Evolutionary conservation across 495 filamentous ascomycete species (phyloP).

Genomic region (Neurospora sublineolata): DNA sequence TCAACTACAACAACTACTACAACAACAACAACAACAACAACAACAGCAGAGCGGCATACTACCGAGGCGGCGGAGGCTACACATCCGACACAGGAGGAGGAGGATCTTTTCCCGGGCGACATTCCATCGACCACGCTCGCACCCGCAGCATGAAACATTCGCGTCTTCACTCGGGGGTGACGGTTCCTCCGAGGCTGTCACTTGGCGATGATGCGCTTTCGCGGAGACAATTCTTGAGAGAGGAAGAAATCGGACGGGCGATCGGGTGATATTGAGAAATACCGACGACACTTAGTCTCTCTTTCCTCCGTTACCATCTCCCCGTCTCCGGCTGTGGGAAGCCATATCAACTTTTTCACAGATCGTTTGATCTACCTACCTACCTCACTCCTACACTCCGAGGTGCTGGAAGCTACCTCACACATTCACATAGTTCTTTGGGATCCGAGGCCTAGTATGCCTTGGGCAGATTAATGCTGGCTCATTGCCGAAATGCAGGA

Average conservation of each 20-base stretch:
- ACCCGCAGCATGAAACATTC: conserved; percentile 10
- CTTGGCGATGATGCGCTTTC: conserved; percentile 27
- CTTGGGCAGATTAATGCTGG: neutral
- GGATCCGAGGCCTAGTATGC: neutral
- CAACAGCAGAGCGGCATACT: neutral
- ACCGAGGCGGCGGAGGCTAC: neutral
- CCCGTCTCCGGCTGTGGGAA: neutral
- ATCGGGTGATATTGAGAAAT: conserved; percentile 24
- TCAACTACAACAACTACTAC: conserved; percentile 5
- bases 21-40: conserved; percentile 5
- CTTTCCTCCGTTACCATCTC: neutral
- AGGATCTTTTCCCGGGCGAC: conserved; percentile 14
- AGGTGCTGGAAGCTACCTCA: neutral
- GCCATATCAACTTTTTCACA: neutral
- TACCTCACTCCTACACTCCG: neutral
- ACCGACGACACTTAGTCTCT: neutral
- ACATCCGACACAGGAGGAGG: neutral
- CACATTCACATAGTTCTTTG: neutral
- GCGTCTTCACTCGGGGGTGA: conserved; percentile 31
- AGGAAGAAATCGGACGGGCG: conserved; percentile 32
- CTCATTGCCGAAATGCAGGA: neutral
- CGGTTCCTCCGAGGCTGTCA: conserved; percentile 27
- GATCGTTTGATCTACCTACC: neutral
- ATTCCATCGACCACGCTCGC: conserved; percentile 14
- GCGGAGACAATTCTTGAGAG: conserved; percentile 25